phyloP scores from a whole-genome alignment of 2,329 filamentous ascomycete species.

The Emmonsiellopsis sp. region DNA sequence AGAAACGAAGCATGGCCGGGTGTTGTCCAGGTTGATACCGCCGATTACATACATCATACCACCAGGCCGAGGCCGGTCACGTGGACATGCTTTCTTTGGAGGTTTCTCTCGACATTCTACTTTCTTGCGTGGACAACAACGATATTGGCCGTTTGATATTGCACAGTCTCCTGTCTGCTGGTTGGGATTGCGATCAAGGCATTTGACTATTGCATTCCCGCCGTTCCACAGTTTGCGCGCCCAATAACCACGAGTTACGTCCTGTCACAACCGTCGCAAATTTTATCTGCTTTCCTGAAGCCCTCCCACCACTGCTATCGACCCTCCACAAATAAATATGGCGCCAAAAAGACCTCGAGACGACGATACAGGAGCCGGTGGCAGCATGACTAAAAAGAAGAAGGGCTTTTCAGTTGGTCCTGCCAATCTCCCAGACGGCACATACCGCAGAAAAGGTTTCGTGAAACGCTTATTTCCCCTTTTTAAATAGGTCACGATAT shows the following conservation, averaged over 20 bases:
- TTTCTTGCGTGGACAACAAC: neutral
- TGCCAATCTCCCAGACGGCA: constrained; percentile 82
- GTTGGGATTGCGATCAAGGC: no score
- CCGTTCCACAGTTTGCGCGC: no score
- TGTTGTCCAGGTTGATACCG: neutral
- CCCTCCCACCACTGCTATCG: neutral
- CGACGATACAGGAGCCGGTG: constrained; percentile 6
- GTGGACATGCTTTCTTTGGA: neutral
- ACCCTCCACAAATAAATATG: constrained; percentile 5
- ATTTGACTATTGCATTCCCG: no score
- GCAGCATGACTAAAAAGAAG: constrained; percentile 35
- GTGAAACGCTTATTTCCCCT: neutral
- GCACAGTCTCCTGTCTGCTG: neutral
- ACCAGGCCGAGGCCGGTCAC: neutral
- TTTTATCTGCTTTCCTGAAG: neutral
- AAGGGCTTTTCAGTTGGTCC: constrained; percentile 82
- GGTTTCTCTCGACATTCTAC: no score
- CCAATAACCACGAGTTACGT: no score
- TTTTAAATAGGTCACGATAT: neutral
- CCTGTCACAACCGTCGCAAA: neutral
- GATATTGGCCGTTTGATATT: neutral
- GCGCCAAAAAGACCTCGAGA: constrained; percentile 12
- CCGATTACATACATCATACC: constrained; percentile 1
- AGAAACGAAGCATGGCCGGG: neutral
- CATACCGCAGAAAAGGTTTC: constrained; percentile 69